Evolutionary conservation across 1,284 basidiomycete genomes (phyloP).

Genomic region (Sanghuangporus weigelae): DNA sequence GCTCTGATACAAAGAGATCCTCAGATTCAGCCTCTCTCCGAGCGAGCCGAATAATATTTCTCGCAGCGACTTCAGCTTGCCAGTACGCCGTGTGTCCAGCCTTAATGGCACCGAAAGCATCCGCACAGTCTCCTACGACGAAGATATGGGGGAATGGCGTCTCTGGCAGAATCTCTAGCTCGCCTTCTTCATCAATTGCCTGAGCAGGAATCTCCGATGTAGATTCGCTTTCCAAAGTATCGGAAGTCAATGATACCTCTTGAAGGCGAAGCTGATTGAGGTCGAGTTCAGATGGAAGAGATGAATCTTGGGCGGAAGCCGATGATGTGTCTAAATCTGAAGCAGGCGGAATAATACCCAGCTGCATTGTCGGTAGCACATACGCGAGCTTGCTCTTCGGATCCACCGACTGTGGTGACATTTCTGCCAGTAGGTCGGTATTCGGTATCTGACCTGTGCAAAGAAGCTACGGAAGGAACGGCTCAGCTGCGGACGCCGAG

Average conservation of each 20-base stretch:
- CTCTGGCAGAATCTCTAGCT: conserved; percentile 22
- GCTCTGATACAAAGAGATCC: conserved; percentile 1
- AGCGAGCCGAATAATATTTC: conserved; percentile 47
- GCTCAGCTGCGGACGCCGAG: background rate
- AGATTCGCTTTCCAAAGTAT: background rate
- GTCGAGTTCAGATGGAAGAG: background rate
- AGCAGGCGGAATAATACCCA: conserved; percentile 29
- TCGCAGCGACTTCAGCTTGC: conserved; percentile 52
- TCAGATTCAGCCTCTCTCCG: conserved; percentile 31
- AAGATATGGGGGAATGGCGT: conserved; percentile 54
- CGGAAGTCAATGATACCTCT: background rate
- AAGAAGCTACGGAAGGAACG: conserved; percentile 41
- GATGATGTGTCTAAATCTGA: conserved; percentile 4
- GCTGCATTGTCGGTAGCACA: conserved; percentile 59
- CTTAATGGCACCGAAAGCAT: conserved; percentile 64
- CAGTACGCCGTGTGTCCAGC: conserved; percentile 69
- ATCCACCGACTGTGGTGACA: conserved; percentile 49
- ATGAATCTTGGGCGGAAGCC: background rate
- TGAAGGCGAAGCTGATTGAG: background rate
- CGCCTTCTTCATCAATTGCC: conserved; percentile 20
- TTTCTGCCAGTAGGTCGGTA: conserved; percentile 46
- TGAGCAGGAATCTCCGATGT: background rate
- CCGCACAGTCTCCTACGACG: conserved; percentile 64
- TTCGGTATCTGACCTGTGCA: conserved; percentile 78
- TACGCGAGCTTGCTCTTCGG: conserved; percentile 42